Evolutionary conservation across 1,284 basidiomycete species (phyloP), one percentile per base, ranked within the genome.

Genomic region (Pholiota adiposa): DNA sequence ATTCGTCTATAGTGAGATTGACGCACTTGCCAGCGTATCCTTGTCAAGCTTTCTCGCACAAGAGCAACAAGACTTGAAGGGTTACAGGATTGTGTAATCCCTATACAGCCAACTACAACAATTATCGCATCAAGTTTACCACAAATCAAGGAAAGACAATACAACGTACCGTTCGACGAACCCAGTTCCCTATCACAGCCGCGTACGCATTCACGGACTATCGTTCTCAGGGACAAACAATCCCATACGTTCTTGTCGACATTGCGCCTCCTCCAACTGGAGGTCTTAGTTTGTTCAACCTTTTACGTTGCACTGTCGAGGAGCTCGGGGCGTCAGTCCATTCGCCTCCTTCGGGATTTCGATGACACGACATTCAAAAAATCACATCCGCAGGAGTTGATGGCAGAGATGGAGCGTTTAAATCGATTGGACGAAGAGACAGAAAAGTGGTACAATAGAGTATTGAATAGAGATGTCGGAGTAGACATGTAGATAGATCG

Each of bases 141-240:
- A n/a, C n/a, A n/a, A n/a, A n/a, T n/a, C n/a, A n/a, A n/a, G n/a
- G n/a, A n/a, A 33, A 33, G 31, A 33, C 31, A 33, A 51, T 46
- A 5, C 27, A 59, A 40, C 52, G 33, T 9, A 59, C 44, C 19
- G 48, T 62, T 11, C 12, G n/a, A 12, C 2, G 60, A 18, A 8
- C 21, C 8, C 63, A 64, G 49, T 59, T 48, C 21, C 38, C 60
- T 1, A 48, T 72, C 2, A 70, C 69, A 1, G 46, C 61, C 8
- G 70, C 67, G 38, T 75, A 74, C 57, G 67, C 70, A 0, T 75
- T 76, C 63, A 75, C 72, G 0, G 72, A 77, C 54, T 74, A 75
- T 44, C 64, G 70, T 34, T 61, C 69, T 1, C 75, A 75, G 54
- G 75, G 73, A 0, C 75, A 76, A 53, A 76, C 74, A 9, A 65